Percentiles rank a stretch among this genome's conserved stretches.
Conservation (phyloP, 768 basidiomycete genomes). For the Polyporus arcularius region DNA sequence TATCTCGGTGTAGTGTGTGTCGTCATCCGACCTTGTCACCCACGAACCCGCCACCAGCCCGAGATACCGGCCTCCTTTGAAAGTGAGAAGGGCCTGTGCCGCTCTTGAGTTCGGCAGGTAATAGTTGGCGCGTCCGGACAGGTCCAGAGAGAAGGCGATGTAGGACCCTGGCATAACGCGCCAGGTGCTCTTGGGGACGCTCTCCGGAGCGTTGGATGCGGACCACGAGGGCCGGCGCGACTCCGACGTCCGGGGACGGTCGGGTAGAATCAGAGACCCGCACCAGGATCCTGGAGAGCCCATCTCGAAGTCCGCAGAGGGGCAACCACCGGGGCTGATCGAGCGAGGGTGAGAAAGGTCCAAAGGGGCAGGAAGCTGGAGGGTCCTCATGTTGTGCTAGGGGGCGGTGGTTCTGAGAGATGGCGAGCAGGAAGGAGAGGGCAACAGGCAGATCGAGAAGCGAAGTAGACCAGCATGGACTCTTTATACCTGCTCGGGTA, state of each 20-base stretch:
- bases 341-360: constrained; percentile 9
- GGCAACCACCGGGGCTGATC: constrained; percentile 17
- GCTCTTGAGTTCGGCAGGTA: constrained; percentile 10
- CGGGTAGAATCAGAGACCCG: constrained; percentile 2
- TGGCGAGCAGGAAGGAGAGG: background rate
- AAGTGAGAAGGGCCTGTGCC: constrained; percentile 2
- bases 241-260: constrained; percentile 13
- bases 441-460: constrained; percentile 1
- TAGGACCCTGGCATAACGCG: constrained; percentile 20
- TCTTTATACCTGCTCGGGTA: constrained; percentile 3
- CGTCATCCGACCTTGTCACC: constrained; percentile 11
- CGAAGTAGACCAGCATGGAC: background rate
- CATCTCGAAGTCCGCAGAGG: constrained; percentile 12
- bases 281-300: constrained; percentile 8
- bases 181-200: constrained; percentile 9
- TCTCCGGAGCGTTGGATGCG: constrained; percentile 6
- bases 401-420: background rate
- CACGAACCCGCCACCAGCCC: constrained; percentile 26
- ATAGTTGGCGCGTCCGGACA: background rate
- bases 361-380: constrained; percentile 1
- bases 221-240: constrained; percentile 18
- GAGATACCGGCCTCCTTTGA: constrained; percentile 21
- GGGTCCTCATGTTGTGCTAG: constrained; percentile 5
- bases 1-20: constrained; percentile 15
- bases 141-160: constrained; percentile 23